phyloP scores from a whole-genome alignment of 768 basidiomycete species.

The Lactarius psammicola region DNA sequence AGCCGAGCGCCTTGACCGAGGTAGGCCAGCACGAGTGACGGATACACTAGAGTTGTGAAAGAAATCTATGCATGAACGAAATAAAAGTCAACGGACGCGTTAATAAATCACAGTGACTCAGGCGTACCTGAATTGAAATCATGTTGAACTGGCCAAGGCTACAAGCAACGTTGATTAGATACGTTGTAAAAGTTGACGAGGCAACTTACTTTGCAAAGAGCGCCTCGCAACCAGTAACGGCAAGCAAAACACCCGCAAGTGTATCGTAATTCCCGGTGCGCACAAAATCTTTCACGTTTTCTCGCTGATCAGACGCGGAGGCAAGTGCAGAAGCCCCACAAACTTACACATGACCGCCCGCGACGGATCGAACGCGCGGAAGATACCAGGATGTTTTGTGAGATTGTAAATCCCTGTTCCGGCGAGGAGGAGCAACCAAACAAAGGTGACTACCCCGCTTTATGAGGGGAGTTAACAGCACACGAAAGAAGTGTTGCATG shows the following conservation, averaged over 20 bases:
- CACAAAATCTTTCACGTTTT: conserved; percentile 51
- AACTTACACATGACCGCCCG: conserved; percentile 56
- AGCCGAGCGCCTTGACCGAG: conserved; percentile 72
- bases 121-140: conserved; percentile 50
- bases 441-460: conserved; percentile 44
- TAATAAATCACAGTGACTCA: neutral
- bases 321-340: neutral
- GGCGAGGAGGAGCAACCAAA: conserved; percentile 56
- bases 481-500: neutral
- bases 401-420: conserved; percentile 60
- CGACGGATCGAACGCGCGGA: conserved; percentile 65
- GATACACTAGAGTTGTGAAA: conserved; percentile 55
- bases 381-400: conserved; percentile 52
- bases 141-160: conserved; percentile 70
- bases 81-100: neutral
- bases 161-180: conserved; percentile 1
- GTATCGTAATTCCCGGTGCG: conserved; percentile 60
- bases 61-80: conserved; percentile 40
- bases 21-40: conserved; percentile 60
- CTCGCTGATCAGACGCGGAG: conserved; percentile 4
- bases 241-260: conserved; percentile 61
- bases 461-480: neutral
- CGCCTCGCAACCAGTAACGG: conserved; percentile 67
- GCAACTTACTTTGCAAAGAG: conserved; percentile 58
- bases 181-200: neutral